These are phyloP conservation scores for Venturia carpophila DNA, from an alignment of 2,329 filamentous ascomycete genomes.

Conservation along the genomic window DNA sequence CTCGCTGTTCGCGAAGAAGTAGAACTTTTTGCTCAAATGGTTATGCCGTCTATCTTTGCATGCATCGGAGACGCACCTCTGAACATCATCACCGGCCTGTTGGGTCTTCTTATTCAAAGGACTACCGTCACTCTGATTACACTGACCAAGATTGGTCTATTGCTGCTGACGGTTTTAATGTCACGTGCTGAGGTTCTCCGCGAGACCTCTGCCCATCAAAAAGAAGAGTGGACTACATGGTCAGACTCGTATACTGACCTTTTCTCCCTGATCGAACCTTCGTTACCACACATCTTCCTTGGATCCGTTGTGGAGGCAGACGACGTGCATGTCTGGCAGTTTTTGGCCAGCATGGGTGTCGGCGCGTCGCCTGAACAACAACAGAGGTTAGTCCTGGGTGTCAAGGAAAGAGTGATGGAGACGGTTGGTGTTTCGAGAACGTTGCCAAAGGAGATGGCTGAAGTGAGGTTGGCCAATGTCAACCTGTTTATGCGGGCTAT, in stretches of 20 bases:
- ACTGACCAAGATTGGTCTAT: conserved; percentile 78
- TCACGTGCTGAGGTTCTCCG: conserved; percentile 86
- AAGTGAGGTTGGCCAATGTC: conserved; percentile 78
- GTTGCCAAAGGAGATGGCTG: conserved; percentile 76
- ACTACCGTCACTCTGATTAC: conserved; percentile 79
- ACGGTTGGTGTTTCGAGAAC: conserved; percentile 86
- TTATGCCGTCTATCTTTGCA: conserved; percentile 82
- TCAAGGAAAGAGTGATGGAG: conserved; percentile 97
- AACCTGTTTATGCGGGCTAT: conserved; percentile 99
- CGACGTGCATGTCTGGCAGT: conserved; percentile 97
- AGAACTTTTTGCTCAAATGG: conserved; percentile 77
- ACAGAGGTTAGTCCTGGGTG: conserved; percentile 84
- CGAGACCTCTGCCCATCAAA: conserved; percentile 50
- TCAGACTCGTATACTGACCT: conserved; percentile 73
- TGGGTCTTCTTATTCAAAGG: conserved; percentile 74
- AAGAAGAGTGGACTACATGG: conserved; percentile 74
- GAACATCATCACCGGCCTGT: conserved; percentile 80
- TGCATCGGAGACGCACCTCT: conserved; percentile 88
- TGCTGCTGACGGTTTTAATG: conserved; percentile 86
- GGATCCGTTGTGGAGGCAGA: conserved; percentile 83
- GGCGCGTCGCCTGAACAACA: conserved; percentile 91
- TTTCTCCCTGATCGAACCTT: conserved; percentile 80
- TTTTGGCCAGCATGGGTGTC: conserved; percentile 89
- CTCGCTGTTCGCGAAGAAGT: conserved; percentile 75
- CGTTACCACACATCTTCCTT: conserved; percentile 79